phyloP scores from a whole-genome alignment of 2,329 filamentous ascomycete genomes.

The Phaeoacremonium minimum region DNA sequence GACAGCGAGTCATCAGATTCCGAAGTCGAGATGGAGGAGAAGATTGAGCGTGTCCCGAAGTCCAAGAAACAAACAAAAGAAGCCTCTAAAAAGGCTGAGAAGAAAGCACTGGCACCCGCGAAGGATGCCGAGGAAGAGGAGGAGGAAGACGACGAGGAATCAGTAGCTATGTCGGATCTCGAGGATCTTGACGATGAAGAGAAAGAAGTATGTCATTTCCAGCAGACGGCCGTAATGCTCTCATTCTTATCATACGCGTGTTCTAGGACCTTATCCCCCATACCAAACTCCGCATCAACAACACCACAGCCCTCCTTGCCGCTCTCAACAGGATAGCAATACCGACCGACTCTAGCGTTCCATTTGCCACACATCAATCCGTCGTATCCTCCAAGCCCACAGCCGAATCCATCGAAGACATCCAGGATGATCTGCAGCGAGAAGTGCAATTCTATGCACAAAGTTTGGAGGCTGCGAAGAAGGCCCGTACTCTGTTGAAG shows the following conservation, averaged over 20 bases:
- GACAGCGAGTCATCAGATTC: slow-evolving; percentile 64
- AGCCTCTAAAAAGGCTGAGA: slow-evolving; percentile 41
- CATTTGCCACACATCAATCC: slow-evolving; percentile 81
- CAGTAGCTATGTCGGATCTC: slow-evolving; percentile 80
- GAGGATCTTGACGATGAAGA: slow-evolving; percentile 67
- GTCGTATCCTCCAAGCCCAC: slow-evolving; percentile 66
- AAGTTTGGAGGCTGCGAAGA: slow-evolving; percentile 71
- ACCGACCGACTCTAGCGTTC: slow-evolving; percentile 59
- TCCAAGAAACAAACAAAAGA: slow-evolving; percentile 19
- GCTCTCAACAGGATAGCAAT: slow-evolving; percentile 76
- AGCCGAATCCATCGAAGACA: slow-evolving; percentile 65
- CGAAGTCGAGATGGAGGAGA: slow-evolving; percentile 73
- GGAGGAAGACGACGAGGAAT: slow-evolving; percentile 73
- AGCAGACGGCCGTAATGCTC: too few species aligned
- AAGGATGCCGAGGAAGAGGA: slow-evolving; percentile 53
- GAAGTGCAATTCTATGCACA: slow-evolving; percentile 94
- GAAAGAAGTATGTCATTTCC: too few species aligned
- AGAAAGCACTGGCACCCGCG: slow-evolving; percentile 21
- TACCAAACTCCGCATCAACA: slow-evolving; percentile 95
- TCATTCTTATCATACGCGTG: too few species aligned
- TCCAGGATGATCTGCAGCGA: slow-evolving; percentile 86
- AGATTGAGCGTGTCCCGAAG: slow-evolving; percentile 45
- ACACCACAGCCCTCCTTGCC: slow-evolving; percentile 78
- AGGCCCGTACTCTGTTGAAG: slow-evolving; percentile 69
- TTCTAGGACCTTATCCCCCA: slow-evolving; percentile 88